Evolutionary conservation across 2,329 filamentous ascomycete species (phyloP), one percentile per base, ranked within the genome.

Genomic region (Arthrobotrys conoides): DNA sequence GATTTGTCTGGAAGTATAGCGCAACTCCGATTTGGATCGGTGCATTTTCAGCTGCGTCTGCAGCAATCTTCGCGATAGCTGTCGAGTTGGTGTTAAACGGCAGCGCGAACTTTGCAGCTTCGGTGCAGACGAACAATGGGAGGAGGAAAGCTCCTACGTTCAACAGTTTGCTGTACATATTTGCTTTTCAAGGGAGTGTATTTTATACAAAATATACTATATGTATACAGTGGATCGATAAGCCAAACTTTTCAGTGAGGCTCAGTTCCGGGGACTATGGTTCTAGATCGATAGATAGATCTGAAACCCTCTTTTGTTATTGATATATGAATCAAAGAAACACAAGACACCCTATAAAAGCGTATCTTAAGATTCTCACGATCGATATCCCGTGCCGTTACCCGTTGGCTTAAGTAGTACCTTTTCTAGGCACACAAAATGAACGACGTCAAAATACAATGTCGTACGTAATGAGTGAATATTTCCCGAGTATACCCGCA

Each of bases 1-100:
- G 36, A 30, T 77, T 77, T 8, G 73, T 77, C 22, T 77, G 73
- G 53, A 77, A 77, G 33, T 77, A 77, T 1, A 77, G 24, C 22
- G 61, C 73, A 22, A 18, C 36, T 6, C 61, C 66, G 14, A 53
- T 30, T n/a, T 66, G 33, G 10, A 76, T 1, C 1, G 36, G 20
- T 9, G 57, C 33, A 2, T 8, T 16, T 9, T 41, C 20, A 18
- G 38, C 38, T 3, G 18, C 55, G 0, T 2, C 24, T 9, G 22
- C 33, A 12, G 38, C 16, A 3, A 57, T 12, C 8, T 36, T 33
- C 33, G 55, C 71, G 20, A 36, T 10, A 24, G 55, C 20, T 36
- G 49, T 36, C 33, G 51, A 22, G 22, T 53, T 69, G 22, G 48
- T 44, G 16, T 69, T 64, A 55, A 67, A 67, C 3, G 70, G 70